Percentiles rank a stretch among this genome's conserved stretches.
phyloP scores from a whole-genome alignment of 2,329 filamentous ascomycete genomes.

The Ophiobolus disseminans region DNA sequence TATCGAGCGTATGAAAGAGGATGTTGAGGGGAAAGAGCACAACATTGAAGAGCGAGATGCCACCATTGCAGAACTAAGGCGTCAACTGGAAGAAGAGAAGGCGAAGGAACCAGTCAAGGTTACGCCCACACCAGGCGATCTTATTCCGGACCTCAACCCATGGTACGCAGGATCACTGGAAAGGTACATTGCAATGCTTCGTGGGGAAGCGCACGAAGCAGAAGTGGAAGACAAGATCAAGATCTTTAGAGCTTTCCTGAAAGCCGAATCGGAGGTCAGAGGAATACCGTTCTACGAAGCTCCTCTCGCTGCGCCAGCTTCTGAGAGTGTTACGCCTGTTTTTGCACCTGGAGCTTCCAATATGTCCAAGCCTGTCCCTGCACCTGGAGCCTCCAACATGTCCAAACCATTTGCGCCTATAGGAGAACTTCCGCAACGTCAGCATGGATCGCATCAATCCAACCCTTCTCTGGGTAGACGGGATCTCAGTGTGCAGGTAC shows the following conservation, averaged over 20 bases:
- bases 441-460: background rate
- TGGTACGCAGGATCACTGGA: slow-evolving; percentile 65
- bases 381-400: slow-evolving; percentile 1
- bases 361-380: background rate
- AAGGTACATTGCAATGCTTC: slow-evolving; percentile 62
- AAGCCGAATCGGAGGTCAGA: slow-evolving; percentile 39
- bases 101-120: slow-evolving; percentile 28
- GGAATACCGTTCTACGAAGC: slow-evolving; percentile 54
- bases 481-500: slow-evolving; percentile 21
- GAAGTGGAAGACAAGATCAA: slow-evolving; percentile 61
- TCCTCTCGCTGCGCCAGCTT: slow-evolving; percentile 24
- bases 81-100: slow-evolving; percentile 37
- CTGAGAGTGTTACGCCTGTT: background rate
- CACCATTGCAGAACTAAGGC: slow-evolving; percentile 28
- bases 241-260: slow-evolving; percentile 59
- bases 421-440: background rate
- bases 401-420: too few relatives aligned
- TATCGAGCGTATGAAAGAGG: slow-evolving; percentile 44
- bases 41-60: slow-evolving; percentile 37
- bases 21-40: slow-evolving; percentile 43
- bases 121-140: slow-evolving; percentile 36
- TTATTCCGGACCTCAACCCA: slow-evolving; percentile 62
- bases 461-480: background rate
- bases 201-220: slow-evolving; percentile 55
- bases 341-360: background rate